These are phyloP conservation scores for Cryoendolithus antarcticus DNA, from an alignment of 2,329 filamentous ascomycete species.

Conservation along the genomic window DNA sequence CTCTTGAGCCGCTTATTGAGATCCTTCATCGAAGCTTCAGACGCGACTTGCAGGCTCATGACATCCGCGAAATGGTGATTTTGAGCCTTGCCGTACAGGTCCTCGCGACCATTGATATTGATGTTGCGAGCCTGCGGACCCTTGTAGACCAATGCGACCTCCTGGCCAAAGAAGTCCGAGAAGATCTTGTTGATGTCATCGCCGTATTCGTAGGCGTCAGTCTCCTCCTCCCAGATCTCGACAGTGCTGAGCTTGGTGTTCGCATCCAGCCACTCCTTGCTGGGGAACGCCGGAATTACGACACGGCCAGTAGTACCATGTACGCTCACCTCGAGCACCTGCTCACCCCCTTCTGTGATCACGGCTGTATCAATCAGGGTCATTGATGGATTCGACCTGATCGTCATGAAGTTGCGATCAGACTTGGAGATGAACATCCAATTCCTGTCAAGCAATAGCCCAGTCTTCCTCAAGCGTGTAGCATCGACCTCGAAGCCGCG, in stretches of 20 bases:
- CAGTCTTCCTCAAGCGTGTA: conserved; percentile 41
- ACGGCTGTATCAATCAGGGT: conserved; percentile 48
- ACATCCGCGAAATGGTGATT: conserved; percentile 48
- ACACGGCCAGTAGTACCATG: conserved; percentile 31
- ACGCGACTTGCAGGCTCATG: conserved; percentile 44
- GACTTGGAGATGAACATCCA: conserved; percentile 52
- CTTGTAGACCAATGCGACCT: conserved; percentile 50
- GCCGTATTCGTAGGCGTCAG: conserved; percentile 45
- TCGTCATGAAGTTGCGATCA: conserved; percentile 47
- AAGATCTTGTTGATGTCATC: conserved; percentile 41
- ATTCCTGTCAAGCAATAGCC: conserved; percentile 49
- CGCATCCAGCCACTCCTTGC: conserved; percentile 38
- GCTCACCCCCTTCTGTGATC: conserved; percentile 22
- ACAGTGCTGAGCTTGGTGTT: conserved; percentile 40
- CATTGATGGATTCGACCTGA: conserved; percentile 49
- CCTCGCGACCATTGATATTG: conserved; percentile 42
- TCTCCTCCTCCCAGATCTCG: conserved; percentile 47
- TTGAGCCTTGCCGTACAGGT: conserved; percentile 35
- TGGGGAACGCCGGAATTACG: conserved; percentile 44
- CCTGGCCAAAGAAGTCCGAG: conserved; percentile 41
- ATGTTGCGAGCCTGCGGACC: conserved; percentile 44
- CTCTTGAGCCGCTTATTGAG: conserved; percentile 41
- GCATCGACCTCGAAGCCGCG: conserved; percentile 45
- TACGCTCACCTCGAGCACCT: conserved; percentile 38
- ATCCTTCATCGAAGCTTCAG: conserved; percentile 44